phyloP scores from a whole-genome alignment of 192 early-diverging fungal genomes.

The Rhizophagus clarus region DNA sequence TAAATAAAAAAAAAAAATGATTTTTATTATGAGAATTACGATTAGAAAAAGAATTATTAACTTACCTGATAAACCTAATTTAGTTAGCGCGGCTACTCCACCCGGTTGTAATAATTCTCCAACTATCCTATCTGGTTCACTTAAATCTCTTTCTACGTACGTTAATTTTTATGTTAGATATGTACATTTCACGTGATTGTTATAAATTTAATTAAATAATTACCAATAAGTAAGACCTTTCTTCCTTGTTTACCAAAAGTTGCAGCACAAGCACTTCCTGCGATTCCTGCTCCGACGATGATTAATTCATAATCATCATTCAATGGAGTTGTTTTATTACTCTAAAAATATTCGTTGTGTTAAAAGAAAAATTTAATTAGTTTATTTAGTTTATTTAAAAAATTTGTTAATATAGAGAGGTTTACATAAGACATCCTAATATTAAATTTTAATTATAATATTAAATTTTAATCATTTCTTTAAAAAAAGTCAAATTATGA shows the following conservation, averaged over 20 bases:
- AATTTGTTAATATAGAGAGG: no score
- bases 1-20: background rate
- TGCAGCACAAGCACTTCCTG: constrained; percentile 84
- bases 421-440: no score
- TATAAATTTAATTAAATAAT: background rate
- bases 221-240: constrained; percentile 64
- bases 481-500: no score
- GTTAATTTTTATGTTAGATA: background rate
- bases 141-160: constrained; percentile 79
- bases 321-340: background rate
- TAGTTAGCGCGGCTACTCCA: constrained; percentile 79
- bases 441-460: no score
- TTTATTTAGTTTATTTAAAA: no score
- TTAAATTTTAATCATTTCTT: no score
- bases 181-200: background rate
- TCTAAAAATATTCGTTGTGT: background rate
- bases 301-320: constrained; percentile 71
- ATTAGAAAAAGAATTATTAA: background rate
- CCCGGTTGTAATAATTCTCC: constrained; percentile 97
- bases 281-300: constrained; percentile 91
- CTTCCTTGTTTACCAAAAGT: constrained; percentile 75
- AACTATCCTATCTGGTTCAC: constrained; percentile 96
- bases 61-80: constrained; percentile 72
- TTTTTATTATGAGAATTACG: background rate
- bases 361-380: no score